Conservation (phyloP, 2,329 filamentous ascomycete genomes). For the Fusarium foetens region DNA sequence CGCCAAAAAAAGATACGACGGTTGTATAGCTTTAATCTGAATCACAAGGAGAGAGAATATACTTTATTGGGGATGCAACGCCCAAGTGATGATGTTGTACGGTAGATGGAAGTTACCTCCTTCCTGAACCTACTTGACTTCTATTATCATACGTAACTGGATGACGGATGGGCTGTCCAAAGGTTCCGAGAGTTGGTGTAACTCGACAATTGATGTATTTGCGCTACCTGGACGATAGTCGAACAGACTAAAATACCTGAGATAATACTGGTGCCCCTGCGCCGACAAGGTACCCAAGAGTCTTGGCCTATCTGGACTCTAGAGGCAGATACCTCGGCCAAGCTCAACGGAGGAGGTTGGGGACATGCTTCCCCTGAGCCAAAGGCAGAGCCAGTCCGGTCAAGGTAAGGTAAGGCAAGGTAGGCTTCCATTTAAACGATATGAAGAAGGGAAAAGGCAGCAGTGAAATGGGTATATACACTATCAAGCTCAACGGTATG, state of each 20-base stretch:
- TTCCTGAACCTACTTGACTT: not conserved
- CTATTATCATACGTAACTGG: conserved; percentile 1
- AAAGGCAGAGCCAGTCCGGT: not conserved
- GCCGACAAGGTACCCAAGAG: not conserved
- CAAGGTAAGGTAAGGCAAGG: not conserved
- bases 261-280: not conserved
- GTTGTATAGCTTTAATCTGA: not conserved
- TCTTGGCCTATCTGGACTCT: not conserved
- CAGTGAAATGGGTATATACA: not conserved
- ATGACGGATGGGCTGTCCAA: conserved; percentile 13
- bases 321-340: not conserved
- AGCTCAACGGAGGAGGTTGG: conserved; percentile 14
- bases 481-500: not conserved
- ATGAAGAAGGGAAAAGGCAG: not conserved
- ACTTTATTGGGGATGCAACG: not conserved
- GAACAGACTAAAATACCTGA: not conserved
- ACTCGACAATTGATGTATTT: conserved; percentile 8
- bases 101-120: not conserved
- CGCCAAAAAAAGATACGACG: not conserved
- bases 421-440: conserved; percentile 1
- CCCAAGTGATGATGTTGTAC: conserved; percentile 15
- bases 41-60: not conserved
- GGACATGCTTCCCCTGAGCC: conserved; percentile 22
- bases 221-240: conserved; percentile 6
- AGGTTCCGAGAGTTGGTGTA: conserved; percentile 12